Conservation (phyloP, 768 basidiomycete species). For the Kockovaella imperatae region DNA sequence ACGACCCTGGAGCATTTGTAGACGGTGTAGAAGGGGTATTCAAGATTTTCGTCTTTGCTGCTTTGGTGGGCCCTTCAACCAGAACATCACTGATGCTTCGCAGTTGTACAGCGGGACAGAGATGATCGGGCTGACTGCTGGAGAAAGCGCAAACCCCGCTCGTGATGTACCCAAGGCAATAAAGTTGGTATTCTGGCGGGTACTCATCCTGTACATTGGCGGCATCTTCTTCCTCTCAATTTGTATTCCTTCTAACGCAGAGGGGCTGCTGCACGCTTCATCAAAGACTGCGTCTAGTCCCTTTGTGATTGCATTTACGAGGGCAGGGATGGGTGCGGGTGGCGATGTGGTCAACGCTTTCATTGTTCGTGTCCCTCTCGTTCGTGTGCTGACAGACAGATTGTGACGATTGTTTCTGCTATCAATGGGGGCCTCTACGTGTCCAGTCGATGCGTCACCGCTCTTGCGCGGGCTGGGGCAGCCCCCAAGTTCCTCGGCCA, state of each 20-base stretch:
- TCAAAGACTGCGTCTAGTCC: slow-evolving; percentile 43
- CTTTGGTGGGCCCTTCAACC: no score
- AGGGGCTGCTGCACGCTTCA: slow-evolving; percentile 23
- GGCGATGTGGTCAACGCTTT: slow-evolving; percentile 42
- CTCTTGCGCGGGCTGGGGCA: slow-evolving; percentile 1
- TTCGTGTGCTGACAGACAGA: no score
- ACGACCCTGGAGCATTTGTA: background rate
- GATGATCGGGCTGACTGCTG: background rate
- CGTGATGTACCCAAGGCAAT: background rate
- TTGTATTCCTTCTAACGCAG: slow-evolving; percentile 32
- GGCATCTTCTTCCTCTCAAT: slow-evolving; percentile 31
- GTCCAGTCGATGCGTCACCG: background rate
- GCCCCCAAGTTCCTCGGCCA: slow-evolving; percentile 13
- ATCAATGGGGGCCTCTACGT: slow-evolving; percentile 10
- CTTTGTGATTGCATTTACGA: slow-evolving; percentile 43
- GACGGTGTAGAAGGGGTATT: background rate
- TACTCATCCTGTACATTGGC: no score
- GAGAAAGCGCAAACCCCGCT: background rate
- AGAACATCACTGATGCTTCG: no score
- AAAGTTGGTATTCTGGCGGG: background rate
- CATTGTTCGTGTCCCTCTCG: no score
- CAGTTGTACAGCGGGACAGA: background rate
- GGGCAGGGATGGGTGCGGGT: slow-evolving; percentile 38
- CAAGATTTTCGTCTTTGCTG: background rate
- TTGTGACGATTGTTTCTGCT: slow-evolving; percentile 9